A percentile compares a stretch with the other conserved stretches of the same genome.
These are phyloP conservation scores for Elaeis guineensis DNA, from an alignment of 176 grass and related monocot species.

Conservation along the genomic window DNA sequence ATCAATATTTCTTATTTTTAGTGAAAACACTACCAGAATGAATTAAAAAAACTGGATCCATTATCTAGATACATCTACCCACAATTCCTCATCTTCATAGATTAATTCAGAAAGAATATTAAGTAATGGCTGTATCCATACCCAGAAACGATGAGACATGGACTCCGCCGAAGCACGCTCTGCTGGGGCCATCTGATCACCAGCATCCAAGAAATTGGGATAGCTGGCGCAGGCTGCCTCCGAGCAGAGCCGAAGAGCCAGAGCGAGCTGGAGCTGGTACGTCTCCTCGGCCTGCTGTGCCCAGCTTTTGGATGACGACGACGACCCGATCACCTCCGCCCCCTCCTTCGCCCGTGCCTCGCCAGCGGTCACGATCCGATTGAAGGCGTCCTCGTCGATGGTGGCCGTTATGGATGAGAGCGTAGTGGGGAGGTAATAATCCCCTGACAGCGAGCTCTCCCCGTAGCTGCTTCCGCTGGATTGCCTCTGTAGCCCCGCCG, in stretches of 20 bases:
- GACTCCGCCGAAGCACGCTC: conserved; percentile 37
- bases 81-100: neutral
- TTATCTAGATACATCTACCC: neutral
- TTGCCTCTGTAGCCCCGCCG: conserved; percentile 51
- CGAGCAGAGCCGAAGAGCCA: conserved; percentile 84
- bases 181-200: neutral
- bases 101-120: neutral
- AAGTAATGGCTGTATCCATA: conserved; percentile 6
- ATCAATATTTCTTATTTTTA: too few relatives aligned
- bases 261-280: conserved; percentile 88
- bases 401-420: conserved; percentile 26
- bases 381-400: conserved; percentile 10
- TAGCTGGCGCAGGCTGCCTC: conserved; percentile 63
- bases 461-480: conserved; percentile 96
- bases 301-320: conserved; percentile 82
- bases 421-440: conserved; percentile 48
- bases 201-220: conserved; percentile 63
- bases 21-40: too few relatives aligned
- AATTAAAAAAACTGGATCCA: too few relatives aligned
- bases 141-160: conserved; percentile 89
- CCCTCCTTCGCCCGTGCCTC: neutral
- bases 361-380: conserved; percentile 4
- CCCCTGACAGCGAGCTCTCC: conserved; percentile 65
- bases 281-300: conserved; percentile 98
- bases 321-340: neutral